Conservation (phyloP, 768 basidiomycete genomes). For the Terana coerulea region DNA sequence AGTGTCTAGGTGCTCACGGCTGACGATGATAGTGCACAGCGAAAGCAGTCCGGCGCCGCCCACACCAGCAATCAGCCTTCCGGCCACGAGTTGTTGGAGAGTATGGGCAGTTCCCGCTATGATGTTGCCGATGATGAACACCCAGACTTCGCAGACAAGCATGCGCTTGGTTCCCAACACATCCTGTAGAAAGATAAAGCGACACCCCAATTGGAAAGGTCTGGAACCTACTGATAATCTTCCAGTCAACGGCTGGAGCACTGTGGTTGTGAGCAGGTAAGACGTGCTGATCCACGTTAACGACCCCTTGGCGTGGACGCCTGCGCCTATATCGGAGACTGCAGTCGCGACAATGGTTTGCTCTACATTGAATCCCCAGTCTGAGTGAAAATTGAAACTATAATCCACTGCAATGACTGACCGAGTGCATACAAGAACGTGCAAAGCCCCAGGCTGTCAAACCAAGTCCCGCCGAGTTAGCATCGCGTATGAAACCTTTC, state of each 20-base stretch:
- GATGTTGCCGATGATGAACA: slow-evolving; percentile 16
- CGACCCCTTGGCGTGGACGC: slow-evolving; percentile 13
- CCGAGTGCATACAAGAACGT: slow-evolving; percentile 14
- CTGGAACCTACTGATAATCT: slow-evolving; percentile 9
- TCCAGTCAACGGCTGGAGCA: slow-evolving; percentile 12
- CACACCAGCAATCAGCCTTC: slow-evolving; percentile 13
- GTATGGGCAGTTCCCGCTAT: slow-evolving; percentile 12
- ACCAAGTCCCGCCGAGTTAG: not conserved
- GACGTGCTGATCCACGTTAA: slow-evolving; percentile 17
- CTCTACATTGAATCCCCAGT: slow-evolving; percentile 2
- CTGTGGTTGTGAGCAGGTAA: slow-evolving; percentile 15
- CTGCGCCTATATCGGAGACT: slow-evolving; percentile 11
- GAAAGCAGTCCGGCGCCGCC: slow-evolving; percentile 15
- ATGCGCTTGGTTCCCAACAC: slow-evolving; percentile 14
- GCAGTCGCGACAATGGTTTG: slow-evolving; percentile 16
- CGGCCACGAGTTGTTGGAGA: slow-evolving; percentile 14
- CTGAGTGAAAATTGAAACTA: too few relatives aligned
- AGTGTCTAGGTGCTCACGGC: slow-evolving; percentile 9
- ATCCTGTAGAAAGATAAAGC: slow-evolving; percentile 8
- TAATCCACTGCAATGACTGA: not conserved
- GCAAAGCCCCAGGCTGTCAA: slow-evolving; percentile 13
- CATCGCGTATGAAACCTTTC: not conserved
- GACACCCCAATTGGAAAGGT: not conserved
- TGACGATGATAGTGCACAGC: slow-evolving; percentile 15
- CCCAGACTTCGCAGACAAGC: slow-evolving; percentile 15